phyloP scores from a whole-genome alignment of 257 asterid species.

The Knoxia roxburghii region DNA sequence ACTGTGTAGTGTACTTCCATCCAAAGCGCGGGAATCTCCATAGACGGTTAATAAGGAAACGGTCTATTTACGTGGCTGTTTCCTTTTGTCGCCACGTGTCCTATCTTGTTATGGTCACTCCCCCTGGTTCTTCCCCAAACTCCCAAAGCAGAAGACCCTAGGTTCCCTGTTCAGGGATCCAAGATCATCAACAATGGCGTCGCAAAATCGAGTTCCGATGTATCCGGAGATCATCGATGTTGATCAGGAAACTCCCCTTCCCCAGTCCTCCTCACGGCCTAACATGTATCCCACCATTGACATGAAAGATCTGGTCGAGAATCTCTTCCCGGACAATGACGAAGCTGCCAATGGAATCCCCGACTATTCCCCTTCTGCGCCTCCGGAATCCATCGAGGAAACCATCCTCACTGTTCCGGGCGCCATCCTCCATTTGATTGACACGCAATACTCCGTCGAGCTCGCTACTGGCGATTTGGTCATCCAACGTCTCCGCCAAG shows the following conservation, averaged over 20 bases:
- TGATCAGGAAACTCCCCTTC: slow-evolving; percentile 23
- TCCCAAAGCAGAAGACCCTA: slow-evolving; percentile 5
- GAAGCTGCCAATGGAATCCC: slow-evolving; percentile 10
- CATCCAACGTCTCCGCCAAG: slow-evolving; percentile 54
- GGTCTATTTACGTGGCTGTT: slow-evolving; percentile 6
- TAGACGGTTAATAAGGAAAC: slow-evolving; percentile 16
- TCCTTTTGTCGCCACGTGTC: background rate
- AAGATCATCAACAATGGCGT: slow-evolving; percentile 48
- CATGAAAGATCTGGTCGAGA: slow-evolving; percentile 35
- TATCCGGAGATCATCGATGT: slow-evolving; percentile 52
- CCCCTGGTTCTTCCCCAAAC: background rate
- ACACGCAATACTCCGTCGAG: slow-evolving; percentile 79
- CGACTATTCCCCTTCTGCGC: slow-evolving; percentile 49
- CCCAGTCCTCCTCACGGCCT: slow-evolving; percentile 40
- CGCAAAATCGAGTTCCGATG: slow-evolving; percentile 41
- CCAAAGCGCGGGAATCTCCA: slow-evolving; percentile 32
- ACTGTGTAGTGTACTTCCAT: background rate
- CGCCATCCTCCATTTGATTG: slow-evolving; percentile 80
- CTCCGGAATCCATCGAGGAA: slow-evolving; percentile 49
- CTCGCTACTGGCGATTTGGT: slow-evolving; percentile 78
- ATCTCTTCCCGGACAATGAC: slow-evolving; percentile 37
- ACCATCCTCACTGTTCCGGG: slow-evolving; percentile 55
- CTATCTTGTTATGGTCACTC: no score
- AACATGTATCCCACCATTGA: slow-evolving; percentile 49
- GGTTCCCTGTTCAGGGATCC: slow-evolving; percentile 8